These are phyloP conservation scores for Boletus pseudopeckii DNA, from an alignment of 768 basidiomycete species.

Conservation along the genomic window DNA sequence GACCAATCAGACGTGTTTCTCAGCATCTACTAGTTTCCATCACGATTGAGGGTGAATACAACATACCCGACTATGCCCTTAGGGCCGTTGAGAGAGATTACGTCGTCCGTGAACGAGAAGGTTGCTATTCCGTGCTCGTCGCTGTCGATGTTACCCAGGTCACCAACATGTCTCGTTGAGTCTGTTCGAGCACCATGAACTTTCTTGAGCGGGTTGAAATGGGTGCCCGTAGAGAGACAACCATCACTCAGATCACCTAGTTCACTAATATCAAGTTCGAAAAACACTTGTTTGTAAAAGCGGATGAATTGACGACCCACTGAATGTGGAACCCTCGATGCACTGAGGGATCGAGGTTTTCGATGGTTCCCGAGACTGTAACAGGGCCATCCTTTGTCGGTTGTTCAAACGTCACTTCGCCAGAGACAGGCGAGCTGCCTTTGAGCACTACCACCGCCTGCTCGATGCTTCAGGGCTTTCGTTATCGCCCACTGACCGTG, in stretches of 20 bases:
- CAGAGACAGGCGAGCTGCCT: slow-evolving; percentile 57
- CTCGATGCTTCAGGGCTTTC: not conserved
- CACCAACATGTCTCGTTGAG: slow-evolving; percentile 63
- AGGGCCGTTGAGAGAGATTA: slow-evolving; percentile 66
- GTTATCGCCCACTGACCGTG: not conserved
- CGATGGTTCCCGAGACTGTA: slow-evolving; percentile 59
- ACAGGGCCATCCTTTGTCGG: slow-evolving; percentile 46
- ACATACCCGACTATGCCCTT: slow-evolving; percentile 67
- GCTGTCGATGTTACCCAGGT: slow-evolving; percentile 69
- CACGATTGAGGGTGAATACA: not conserved
- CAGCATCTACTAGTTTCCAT: not conserved
- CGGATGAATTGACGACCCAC: slow-evolving; percentile 38
- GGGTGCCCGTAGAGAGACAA: slow-evolving; percentile 65
- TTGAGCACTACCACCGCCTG: slow-evolving; percentile 61
- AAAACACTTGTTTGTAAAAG: slow-evolving; percentile 20
- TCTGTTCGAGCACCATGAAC: slow-evolving; percentile 64
- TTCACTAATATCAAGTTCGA: slow-evolving; percentile 12
- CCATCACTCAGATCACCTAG: slow-evolving; percentile 65
- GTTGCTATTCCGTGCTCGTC: slow-evolving; percentile 55
- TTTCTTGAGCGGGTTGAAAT: slow-evolving; percentile 70
- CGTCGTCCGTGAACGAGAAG: slow-evolving; percentile 55
- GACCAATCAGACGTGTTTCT: slow-evolving; percentile 4
- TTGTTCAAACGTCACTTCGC: slow-evolving; percentile 68
- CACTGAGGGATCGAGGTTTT: slow-evolving; percentile 54
- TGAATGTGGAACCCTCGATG: slow-evolving; percentile 79